phyloP scores from a whole-genome alignment of 148 eudicot species.

The Cornus florida region DNA sequence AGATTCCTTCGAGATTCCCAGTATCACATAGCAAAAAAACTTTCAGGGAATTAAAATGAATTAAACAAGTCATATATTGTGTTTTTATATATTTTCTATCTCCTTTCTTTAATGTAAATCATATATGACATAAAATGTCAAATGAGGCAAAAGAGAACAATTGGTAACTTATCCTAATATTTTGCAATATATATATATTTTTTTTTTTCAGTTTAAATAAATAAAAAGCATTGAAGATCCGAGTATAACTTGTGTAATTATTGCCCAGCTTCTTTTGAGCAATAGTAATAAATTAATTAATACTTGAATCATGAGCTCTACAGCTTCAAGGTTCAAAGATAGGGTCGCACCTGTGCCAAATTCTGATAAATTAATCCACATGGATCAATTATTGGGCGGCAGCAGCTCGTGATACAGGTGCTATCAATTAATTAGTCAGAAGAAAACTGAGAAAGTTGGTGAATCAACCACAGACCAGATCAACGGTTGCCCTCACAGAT shows the following conservation, averaged over 20 bases:
- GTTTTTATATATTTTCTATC: neutral
- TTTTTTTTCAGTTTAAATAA: neutral
- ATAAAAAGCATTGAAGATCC: neutral
- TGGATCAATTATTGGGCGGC: neutral
- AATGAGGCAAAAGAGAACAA: neutral
- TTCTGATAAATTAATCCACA: neutral
- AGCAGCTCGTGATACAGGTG: neutral
- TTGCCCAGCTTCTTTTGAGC: neutral
- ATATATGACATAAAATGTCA: neutral
- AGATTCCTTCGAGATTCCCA: neutral
- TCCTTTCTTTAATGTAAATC: neutral
- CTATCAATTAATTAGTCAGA: neutral
- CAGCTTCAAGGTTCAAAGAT: neutral
- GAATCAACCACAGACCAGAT: conserved; percentile 7
- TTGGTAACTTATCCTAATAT: neutral
- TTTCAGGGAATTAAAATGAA: neutral
- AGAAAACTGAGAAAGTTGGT: neutral
- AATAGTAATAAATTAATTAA: neutral
- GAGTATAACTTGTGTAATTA: neutral
- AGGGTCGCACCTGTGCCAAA: neutral
- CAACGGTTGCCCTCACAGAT: neutral
- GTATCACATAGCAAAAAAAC: neutral
- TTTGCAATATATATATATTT: no score
- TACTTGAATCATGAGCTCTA: neutral
- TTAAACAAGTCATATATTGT: neutral